phyloP scores from a whole-genome alignment of 768 basidiomycete genomes.

The Fomitopsis pulvina region DNA sequence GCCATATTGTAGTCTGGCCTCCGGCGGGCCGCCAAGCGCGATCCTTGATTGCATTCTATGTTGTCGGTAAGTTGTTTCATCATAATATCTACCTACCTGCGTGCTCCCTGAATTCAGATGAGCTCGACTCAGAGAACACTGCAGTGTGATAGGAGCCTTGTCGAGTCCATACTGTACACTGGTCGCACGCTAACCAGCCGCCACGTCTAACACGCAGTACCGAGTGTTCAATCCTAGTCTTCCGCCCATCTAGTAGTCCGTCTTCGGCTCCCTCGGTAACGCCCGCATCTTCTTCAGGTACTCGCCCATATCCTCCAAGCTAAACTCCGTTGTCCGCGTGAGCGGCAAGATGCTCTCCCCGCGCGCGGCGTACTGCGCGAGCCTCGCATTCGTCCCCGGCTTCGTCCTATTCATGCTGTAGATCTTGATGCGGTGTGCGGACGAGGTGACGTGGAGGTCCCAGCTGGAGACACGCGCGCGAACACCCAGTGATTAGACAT shows the following conservation, averaged over 20 bases:
- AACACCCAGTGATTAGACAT: background rate
- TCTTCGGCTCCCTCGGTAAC: slow-evolving; percentile 15
- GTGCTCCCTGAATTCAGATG: no score
- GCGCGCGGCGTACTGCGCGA: slow-evolving; percentile 32
- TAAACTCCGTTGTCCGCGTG: slow-evolving; percentile 31
- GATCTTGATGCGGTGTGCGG: slow-evolving; percentile 46
- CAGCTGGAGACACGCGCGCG: slow-evolving; percentile 27
- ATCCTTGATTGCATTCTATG: no score
- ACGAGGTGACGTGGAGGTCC: slow-evolving; percentile 49
- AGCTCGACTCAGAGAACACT: no score
- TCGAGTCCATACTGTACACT: background rate
- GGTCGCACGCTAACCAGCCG: background rate
- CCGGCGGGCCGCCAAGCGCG: no score
- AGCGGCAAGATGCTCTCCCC: slow-evolving; percentile 36
- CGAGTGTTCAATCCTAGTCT: no score
- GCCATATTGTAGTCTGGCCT: no score
- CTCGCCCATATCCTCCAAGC: slow-evolving; percentile 16
- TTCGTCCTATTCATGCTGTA: slow-evolving; percentile 43
- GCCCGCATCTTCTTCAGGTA: slow-evolving; percentile 16
- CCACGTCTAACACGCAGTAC: no score
- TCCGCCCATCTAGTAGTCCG: background rate
- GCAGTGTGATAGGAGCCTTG: no score
- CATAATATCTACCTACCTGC: no score
- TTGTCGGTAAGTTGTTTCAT: no score
- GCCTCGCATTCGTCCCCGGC: slow-evolving; percentile 36